Percentiles rank a stretch among this genome's conserved stretches.
phyloP scores from a whole-genome alignment of 495 filamentous ascomycete species.

The Trichodelitschia bisporula region DNA sequence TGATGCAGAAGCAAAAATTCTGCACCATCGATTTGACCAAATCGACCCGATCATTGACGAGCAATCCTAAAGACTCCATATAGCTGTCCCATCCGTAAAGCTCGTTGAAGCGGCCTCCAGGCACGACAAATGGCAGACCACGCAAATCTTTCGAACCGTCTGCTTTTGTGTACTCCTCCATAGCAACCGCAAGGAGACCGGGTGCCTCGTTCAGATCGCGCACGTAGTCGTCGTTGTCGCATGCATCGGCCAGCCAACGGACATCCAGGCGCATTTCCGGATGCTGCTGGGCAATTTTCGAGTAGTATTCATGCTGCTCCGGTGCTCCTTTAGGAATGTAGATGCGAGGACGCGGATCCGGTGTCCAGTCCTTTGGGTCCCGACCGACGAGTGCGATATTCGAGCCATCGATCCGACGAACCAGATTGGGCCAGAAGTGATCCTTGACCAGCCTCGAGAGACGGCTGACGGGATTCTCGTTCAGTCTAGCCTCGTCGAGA shows the following conservation, averaged over 20 bases:
- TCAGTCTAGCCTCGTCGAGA: slow-evolving; percentile 65
- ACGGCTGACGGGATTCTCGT: slow-evolving; percentile 78
- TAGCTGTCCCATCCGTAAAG: slow-evolving; percentile 96
- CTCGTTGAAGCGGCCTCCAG: slow-evolving; percentile 91
- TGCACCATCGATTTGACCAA: slow-evolving; percentile 78
- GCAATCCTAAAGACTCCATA: slow-evolving; percentile 74
- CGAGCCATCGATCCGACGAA: slow-evolving; percentile 63
- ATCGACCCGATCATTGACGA: slow-evolving; percentile 57
- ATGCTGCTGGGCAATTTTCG: slow-evolving; percentile 38
- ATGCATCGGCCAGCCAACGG: slow-evolving; percentile 37
- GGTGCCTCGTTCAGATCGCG: slow-evolving; percentile 57
- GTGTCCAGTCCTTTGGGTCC: slow-evolving; percentile 82
- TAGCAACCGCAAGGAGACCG: slow-evolving; percentile 68
- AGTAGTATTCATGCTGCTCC: slow-evolving; percentile 77
- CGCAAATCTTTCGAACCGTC: slow-evolving; percentile 32
- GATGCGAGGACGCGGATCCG: slow-evolving; percentile 67
- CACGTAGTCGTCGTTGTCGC: slow-evolving; percentile 53
- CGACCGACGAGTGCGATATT: slow-evolving; percentile 65
- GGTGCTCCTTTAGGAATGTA: slow-evolving; percentile 71
- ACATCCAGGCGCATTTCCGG: slow-evolving; percentile 78
- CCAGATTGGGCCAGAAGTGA: slow-evolving; percentile 76
- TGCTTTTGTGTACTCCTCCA: slow-evolving; percentile 45
- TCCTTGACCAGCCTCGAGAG: slow-evolving; percentile 64
- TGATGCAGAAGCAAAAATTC: slow-evolving; percentile 94
- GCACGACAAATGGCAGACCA: slow-evolving; percentile 89